phyloP scores from a whole-genome alignment of 2,329 filamentous ascomycete species.

The Phialophora expanda region DNA sequence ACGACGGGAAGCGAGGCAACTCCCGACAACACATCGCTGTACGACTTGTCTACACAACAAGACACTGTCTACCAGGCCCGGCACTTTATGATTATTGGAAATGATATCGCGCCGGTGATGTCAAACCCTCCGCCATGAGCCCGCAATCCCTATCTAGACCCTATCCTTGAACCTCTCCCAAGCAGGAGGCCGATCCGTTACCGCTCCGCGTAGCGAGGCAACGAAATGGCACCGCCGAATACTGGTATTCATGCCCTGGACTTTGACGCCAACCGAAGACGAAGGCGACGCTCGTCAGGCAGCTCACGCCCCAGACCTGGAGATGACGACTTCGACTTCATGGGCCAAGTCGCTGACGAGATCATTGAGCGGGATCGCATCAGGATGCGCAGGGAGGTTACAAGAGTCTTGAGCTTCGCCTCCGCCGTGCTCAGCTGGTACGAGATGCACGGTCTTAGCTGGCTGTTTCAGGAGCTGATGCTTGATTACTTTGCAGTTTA shows the following conservation, averaged over 20 bases:
- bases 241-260: conserved; percentile 52
- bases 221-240: conserved; percentile 28
- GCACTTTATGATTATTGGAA: not conserved
- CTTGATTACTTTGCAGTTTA: conserved; percentile 52
- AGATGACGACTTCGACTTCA: conserved; percentile 53
- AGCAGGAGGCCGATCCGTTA: not conserved
- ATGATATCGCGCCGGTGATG: not conserved
- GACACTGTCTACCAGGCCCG: not conserved
- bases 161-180: conserved; percentile 1
- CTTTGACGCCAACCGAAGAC: conserved; percentile 51
- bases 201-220: conserved; percentile 12
- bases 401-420: conserved; percentile 62
- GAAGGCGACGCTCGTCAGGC: conserved; percentile 34
- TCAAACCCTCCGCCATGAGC: conserved; percentile 3
- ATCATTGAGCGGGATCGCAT: conserved; percentile 63
- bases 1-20: not conserved
- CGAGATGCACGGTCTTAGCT: conserved; percentile 2
- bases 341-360: conserved; percentile 65
- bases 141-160: not conserved
- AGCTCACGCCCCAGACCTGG: conserved; percentile 38
- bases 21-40: conserved; percentile 9
- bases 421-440: conserved; percentile 67
- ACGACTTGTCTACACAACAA: not conserved
- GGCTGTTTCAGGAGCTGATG: not conserved
- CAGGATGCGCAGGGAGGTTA: conserved; percentile 58